phyloP scores from a whole-genome alignment of 106 monocot species.

The Triglochin maritima region DNA sequence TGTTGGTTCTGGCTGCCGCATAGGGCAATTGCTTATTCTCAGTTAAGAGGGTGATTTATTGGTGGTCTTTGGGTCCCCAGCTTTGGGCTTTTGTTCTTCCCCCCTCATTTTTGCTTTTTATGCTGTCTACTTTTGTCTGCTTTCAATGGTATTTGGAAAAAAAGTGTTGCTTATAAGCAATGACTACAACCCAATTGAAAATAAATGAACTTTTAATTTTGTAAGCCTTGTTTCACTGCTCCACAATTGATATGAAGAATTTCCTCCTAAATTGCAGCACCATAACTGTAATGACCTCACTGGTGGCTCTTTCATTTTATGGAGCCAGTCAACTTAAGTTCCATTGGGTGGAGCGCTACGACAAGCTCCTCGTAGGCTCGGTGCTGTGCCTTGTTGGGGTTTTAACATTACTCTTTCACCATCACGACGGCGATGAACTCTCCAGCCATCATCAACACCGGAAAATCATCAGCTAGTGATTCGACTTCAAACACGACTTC shows the following conservation, averaged over 20 bases:
- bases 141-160: too few relatives aligned
- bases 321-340: constrained; percentile 69
- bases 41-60: too few relatives aligned
- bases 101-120: too few relatives aligned
- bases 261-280: constrained; percentile 32
- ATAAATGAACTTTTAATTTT: not conserved
- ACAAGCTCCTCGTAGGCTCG: constrained; percentile 71
- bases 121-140: too few relatives aligned
- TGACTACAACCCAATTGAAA: too few relatives aligned
- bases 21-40: too few relatives aligned
- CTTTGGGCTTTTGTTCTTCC: too few relatives aligned
- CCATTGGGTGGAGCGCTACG: constrained; percentile 74
- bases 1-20: too few relatives aligned
- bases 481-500: too few relatives aligned
- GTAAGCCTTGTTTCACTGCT: not conserved
- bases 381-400: constrained; percentile 64
- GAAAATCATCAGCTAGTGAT: constrained; percentile 30
- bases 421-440: constrained; percentile 34
- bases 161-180: too few relatives aligned
- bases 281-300: constrained; percentile 58
- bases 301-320: constrained; percentile 68
- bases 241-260: too few relatives aligned
- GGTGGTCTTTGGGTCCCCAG: too few relatives aligned
- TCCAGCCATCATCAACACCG: constrained; percentile 26
- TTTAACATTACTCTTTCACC: constrained; percentile 52